These are phyloP conservation scores for Saccharum spontaneum DNA, from an alignment of 176 grass and related monocot species.

Conservation along the genomic window DNA sequence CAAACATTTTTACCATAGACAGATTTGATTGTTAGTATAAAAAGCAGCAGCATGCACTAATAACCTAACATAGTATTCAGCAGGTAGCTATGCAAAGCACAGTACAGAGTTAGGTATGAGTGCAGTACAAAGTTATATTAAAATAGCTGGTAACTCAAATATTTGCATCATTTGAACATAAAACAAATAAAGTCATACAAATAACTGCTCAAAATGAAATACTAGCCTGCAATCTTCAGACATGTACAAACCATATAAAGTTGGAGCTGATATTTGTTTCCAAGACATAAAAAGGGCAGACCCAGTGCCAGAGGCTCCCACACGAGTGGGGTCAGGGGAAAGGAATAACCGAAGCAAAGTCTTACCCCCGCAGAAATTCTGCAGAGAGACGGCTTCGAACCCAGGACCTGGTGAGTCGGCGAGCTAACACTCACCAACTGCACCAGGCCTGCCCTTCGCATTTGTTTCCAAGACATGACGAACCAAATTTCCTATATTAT, in stretches of 20 bases:
- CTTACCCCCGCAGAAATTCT: no score
- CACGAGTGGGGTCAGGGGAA: no score
- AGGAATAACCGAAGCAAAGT: no score
- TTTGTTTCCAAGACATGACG: not conserved
- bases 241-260: not conserved
- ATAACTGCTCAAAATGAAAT: not conserved
- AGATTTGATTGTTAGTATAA: not conserved
- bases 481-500: not conserved
- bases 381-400: no score
- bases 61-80: not conserved
- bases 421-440: no score
- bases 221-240: not conserved
- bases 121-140: no score
- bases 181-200: not conserved
- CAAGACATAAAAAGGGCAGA: no score
- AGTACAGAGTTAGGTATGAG: no score
- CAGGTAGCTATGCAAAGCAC: not conserved
- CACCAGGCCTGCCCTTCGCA: no score
- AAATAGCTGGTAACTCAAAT: not conserved
- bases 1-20: not conserved
- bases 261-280: not conserved
- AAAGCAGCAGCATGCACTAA: not conserved
- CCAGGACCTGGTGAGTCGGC: no score
- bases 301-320: no score
- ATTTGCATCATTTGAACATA: not conserved